These are phyloP conservation scores for Psilocybe sp. DNA, from an alignment of 768 basidiomycete genomes.

Conservation along the genomic window DNA sequence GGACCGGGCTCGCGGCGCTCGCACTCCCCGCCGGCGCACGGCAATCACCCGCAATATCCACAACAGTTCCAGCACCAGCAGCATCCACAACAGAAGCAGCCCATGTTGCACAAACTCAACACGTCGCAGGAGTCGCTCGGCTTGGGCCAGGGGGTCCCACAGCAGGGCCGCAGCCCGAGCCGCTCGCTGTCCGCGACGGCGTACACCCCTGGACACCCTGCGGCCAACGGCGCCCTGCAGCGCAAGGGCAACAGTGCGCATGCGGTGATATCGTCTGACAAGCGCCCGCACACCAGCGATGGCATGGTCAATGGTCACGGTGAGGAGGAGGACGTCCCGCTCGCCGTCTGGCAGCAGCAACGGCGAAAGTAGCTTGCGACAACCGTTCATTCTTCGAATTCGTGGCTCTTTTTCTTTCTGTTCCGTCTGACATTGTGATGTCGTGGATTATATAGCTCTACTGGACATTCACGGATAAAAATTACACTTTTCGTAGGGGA, in stretches of 20 bases:
- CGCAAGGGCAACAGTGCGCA: conserved; percentile 70
- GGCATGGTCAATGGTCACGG: conserved; percentile 10
- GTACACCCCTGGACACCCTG: conserved; percentile 28
- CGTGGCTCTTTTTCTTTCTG: too few species aligned
- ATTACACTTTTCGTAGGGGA: background rate
- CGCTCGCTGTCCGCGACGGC: conserved; percentile 75
- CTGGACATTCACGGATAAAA: too few species aligned
- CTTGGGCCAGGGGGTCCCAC: conserved; percentile 19
- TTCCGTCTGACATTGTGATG: too few species aligned
- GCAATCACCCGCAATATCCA: conserved; percentile 18
- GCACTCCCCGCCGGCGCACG: conserved; percentile 53
- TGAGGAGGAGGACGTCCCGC: conserved; percentile 79
- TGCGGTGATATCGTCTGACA: conserved; percentile 42
- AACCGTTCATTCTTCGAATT: too few species aligned
- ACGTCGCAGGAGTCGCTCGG: conserved; percentile 33
- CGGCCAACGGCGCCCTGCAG: conserved; percentile 45
- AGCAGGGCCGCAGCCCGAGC: conserved; percentile 40
- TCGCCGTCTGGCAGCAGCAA: conserved; percentile 79
- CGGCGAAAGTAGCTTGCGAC: conserved; percentile 40
- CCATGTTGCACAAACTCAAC: conserved; percentile 32
- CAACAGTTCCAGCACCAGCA: conserved; percentile 7
- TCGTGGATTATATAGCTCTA: too few species aligned
- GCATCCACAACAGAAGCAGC: conserved; percentile 18
- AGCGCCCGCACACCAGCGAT: conserved; percentile 27
- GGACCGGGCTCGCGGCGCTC: conserved; percentile 31